Percentiles rank a stretch among this genome's conserved stretches.
phyloP scores from a whole-genome alignment of 176 grass and related monocot genomes.

The Typha latifolia region DNA sequence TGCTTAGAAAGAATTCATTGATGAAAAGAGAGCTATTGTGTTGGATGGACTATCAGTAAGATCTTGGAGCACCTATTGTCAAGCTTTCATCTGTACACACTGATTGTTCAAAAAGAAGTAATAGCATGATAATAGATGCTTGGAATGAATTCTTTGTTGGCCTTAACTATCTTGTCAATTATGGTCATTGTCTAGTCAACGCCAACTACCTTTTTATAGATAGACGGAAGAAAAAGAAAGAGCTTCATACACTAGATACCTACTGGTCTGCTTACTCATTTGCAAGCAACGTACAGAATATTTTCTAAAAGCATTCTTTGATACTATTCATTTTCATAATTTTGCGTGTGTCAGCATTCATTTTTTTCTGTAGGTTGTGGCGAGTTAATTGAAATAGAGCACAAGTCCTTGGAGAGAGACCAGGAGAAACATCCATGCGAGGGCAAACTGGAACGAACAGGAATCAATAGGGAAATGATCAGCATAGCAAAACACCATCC shows the following conservation, averaged over 20 bases:
- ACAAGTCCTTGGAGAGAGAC: conserved; percentile 5
- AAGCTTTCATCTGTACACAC: neutral
- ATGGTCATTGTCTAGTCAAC: neutral
- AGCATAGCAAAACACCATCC: neutral
- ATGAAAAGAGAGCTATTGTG: neutral
- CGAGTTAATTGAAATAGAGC: conserved; percentile 20
- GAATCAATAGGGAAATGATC: neutral
- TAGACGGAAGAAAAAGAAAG: neutral
- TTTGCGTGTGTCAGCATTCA: neutral
- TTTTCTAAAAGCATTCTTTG: neutral
- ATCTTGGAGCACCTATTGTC: neutral
- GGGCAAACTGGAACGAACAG: neutral
- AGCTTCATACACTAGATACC: neutral
- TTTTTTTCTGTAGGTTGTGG: conserved; percentile 14
- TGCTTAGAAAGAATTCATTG: neutral
- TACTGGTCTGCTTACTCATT: neutral
- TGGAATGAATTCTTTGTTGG: neutral
- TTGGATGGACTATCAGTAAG: neutral
- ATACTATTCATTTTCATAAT: neutral
- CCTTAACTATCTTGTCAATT: neutral
- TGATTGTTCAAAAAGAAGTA: neutral
- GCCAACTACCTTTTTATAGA: neutral
- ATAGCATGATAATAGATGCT: neutral
- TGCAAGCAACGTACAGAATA: neutral
- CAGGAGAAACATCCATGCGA: neutral